phyloP scores from a whole-genome alignment of 2,329 filamentous ascomycete species.

The Hypocreales sp. region DNA sequence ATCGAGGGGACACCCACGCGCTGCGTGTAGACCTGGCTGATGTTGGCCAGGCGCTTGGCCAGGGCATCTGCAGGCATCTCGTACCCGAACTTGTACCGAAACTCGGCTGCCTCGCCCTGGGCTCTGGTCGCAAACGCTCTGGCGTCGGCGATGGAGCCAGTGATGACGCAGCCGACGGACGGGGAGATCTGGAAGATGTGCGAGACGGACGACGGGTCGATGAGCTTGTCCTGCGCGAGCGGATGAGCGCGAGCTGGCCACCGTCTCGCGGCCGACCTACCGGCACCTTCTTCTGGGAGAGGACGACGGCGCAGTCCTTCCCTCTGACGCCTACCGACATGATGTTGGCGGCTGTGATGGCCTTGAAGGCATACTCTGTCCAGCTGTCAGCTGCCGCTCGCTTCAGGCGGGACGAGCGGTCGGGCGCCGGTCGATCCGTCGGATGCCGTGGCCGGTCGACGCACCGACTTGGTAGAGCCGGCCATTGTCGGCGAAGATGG shows the following conservation, averaged over 20 bases:
- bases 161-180: conserved; percentile 96
- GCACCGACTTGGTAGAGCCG: conserved; percentile 98
- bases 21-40: conserved; percentile 98
- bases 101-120: conserved; percentile 90
- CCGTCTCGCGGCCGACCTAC: conserved; percentile 38
- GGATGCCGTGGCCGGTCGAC: too few relatives aligned
- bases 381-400: conserved; percentile 1
- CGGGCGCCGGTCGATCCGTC: background rate
- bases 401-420: background rate
- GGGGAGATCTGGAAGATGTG: conserved; percentile 96
- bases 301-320: conserved; percentile 91
- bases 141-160: conserved; percentile 94
- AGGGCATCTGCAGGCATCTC: conserved; percentile 98
- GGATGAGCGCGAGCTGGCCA: conserved; percentile 3
- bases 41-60: conserved; percentile 94
- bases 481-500: conserved; percentile 98
- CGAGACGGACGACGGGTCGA: conserved; percentile 91
- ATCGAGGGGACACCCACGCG: conserved; percentile 48
- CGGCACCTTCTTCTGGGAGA: conserved; percentile 99
- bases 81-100: conserved; percentile 97
- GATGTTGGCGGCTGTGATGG: conserved; percentile 97
- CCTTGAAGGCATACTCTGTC: conserved; percentile 99
- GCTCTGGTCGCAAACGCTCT: conserved; percentile 85
- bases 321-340: conserved; percentile 92
- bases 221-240: conserved; percentile 99